A percentile compares a stretch with the other conserved stretches of the same genome.
These are phyloP conservation scores for Cystobasidium ongulense DNA, from an alignment of 768 basidiomycete genomes.

Conservation along the genomic window DNA sequence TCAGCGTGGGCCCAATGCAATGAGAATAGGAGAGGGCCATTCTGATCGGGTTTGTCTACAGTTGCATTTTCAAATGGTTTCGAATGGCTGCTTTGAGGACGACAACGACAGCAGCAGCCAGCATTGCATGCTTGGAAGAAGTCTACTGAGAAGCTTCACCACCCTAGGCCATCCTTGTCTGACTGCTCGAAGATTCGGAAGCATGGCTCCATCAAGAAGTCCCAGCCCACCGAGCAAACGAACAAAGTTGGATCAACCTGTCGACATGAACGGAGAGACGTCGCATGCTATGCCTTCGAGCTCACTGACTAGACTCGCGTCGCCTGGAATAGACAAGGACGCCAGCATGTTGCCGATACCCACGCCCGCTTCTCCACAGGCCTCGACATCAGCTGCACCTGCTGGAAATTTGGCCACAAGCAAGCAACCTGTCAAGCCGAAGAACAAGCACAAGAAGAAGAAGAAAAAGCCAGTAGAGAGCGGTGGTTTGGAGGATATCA, in stretches of 20 bases:
- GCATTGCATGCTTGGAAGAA: background rate
- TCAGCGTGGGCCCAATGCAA: background rate
- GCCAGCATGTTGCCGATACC: slow-evolving; percentile 11
- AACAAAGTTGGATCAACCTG: background rate
- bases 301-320: background rate
- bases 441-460: background rate
- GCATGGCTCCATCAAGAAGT: slow-evolving; percentile 9
- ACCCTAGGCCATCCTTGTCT: background rate
- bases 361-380: background rate
- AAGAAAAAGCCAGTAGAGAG: slow-evolving; percentile 6
- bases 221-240: slow-evolving; percentile 11
- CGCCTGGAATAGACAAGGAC: background rate
- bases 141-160: background rate
- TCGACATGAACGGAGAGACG: background rate
- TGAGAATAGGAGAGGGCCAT: background rate
- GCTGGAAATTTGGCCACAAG: background rate
- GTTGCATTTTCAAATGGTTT: background rate
- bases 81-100: background rate
- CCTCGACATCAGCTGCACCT: background rate
- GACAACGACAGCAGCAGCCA: background rate
- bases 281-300: background rate
- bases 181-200: background rate
- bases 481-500: slow-evolving; percentile 14
- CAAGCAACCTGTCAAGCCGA: background rate
- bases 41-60: background rate